Conservation (phyloP, 305 asterid genomes). For the Plantago lanceolata region DNA sequence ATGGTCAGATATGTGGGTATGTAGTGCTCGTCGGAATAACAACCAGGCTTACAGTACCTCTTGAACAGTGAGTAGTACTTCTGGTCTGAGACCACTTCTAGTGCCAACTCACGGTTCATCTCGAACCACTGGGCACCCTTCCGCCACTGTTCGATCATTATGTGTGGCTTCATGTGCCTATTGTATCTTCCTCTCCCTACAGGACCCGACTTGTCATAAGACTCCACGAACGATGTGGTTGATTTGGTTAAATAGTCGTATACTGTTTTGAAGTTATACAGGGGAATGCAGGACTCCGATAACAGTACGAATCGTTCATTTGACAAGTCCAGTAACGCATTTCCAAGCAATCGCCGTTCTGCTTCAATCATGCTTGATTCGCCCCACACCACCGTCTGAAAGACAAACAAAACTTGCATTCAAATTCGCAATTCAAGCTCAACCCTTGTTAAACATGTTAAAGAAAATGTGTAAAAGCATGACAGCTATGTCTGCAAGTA, state of each 20-base stretch:
- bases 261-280: constrained; percentile 54
- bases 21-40: constrained; percentile 83
- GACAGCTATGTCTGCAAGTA: not conserved
- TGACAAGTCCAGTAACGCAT: constrained; percentile 60
- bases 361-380: constrained; percentile 72
- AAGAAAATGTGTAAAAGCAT: no score
- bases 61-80: constrained; percentile 33
- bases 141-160: constrained; percentile 51
- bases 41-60: constrained; percentile 48
- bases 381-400: constrained; percentile 73
- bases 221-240: constrained; percentile 40
- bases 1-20: constrained; percentile 52
- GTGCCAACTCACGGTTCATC: constrained; percentile 49
- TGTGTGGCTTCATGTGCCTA: constrained; percentile 41
- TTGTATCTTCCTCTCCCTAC: constrained; percentile 76
- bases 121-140: constrained; percentile 86
- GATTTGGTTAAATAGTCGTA: constrained; percentile 52
- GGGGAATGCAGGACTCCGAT: constrained; percentile 74
- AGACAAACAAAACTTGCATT: not conserved
- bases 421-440: no score
- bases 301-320: constrained; percentile 67
- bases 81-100: constrained; percentile 39
- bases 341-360: constrained; percentile 61
- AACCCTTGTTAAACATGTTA: no score
- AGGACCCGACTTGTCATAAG: constrained; percentile 48